Evolutionary conservation across 352 stramenopile genomes (phyloP).

Genomic region (Pythium pyrilobum): DNA sequence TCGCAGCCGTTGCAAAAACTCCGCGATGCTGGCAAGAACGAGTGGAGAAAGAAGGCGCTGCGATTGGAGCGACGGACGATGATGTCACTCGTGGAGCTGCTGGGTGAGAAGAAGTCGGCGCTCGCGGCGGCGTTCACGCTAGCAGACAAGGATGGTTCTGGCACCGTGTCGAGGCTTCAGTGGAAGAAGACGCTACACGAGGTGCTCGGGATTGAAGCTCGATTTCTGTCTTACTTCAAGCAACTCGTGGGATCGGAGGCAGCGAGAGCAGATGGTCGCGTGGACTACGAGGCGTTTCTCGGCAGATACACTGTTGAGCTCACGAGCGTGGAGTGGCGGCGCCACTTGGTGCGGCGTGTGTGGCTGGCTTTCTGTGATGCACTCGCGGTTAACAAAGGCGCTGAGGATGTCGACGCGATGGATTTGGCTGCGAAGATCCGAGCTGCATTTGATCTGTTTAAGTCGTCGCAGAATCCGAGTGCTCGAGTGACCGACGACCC

Average conservation of each 20-base stretch:
- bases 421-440: conserved; percentile 56
- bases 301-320: conserved; percentile 72
- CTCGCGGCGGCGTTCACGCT: conserved; percentile 47
- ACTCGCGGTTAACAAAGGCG: conserved; percentile 27
- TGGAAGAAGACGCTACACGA: conserved; percentile 58
- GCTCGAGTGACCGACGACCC: conserved; percentile 1
- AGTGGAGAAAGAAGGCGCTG: conserved; percentile 75
- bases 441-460: conserved; percentile 69
- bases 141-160: conserved; percentile 28
- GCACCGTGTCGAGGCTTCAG: conserved; percentile 53
- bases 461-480: conserved; percentile 9
- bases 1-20: conserved; percentile 81
- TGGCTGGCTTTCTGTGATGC: conserved; percentile 67
- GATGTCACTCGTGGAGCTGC: conserved; percentile 74
- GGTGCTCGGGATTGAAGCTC: conserved; percentile 55
- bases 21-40: conserved; percentile 52
- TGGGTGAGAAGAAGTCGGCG: conserved; percentile 73
- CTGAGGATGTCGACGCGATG: conserved; percentile 40
- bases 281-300: conserved; percentile 75
- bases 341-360: conserved; percentile 60
- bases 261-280: conserved; percentile 22
- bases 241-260: conserved; percentile 45
- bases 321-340: conserved; percentile 58
- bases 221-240: conserved; percentile 68
- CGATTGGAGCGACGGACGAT: conserved; percentile 65